Conservation (phyloP, 257 asterid genomes). For the Knoxia roxburghii region DNA sequence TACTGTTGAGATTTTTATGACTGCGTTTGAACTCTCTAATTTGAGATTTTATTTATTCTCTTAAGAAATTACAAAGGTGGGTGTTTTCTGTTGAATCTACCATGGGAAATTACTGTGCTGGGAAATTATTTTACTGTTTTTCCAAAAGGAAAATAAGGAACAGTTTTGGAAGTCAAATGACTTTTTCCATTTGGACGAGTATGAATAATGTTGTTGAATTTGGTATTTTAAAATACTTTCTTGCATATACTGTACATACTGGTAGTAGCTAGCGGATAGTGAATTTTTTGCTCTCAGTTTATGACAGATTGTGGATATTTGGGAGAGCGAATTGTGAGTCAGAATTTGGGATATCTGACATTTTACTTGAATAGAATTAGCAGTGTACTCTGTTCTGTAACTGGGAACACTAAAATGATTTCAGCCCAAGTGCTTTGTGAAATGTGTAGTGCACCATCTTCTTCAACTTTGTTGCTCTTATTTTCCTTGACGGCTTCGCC, state of each 20-base stretch:
- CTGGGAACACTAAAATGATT: background rate
- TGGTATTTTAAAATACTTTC: no score
- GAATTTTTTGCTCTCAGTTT: background rate
- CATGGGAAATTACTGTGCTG: no score
- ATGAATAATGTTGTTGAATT: no score
- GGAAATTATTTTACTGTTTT: background rate
- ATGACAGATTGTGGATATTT: background rate
- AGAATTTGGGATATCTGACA: no score
- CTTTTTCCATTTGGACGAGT: background rate
- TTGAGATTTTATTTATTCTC: background rate
- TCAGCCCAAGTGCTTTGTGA: no score
- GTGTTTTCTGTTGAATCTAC: no score
- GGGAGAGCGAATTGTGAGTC: background rate
- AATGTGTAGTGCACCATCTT: background rate
- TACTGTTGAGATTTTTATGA: background rate
- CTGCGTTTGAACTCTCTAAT: background rate
- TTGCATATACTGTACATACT: background rate
- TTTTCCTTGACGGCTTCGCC: background rate
- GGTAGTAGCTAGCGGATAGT: background rate
- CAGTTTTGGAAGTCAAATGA: background rate
- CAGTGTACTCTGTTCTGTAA: background rate
- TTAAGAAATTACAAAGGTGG: no score
- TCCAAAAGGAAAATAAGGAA: background rate
- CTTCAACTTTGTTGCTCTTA: background rate
- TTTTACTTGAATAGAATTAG: background rate